A percentile compares a stretch with the other conserved stretches of the same genome.
phyloP scores from a whole-genome alignment of 2,329 filamentous ascomycete genomes.

The Colletotrichum paranaense region DNA sequence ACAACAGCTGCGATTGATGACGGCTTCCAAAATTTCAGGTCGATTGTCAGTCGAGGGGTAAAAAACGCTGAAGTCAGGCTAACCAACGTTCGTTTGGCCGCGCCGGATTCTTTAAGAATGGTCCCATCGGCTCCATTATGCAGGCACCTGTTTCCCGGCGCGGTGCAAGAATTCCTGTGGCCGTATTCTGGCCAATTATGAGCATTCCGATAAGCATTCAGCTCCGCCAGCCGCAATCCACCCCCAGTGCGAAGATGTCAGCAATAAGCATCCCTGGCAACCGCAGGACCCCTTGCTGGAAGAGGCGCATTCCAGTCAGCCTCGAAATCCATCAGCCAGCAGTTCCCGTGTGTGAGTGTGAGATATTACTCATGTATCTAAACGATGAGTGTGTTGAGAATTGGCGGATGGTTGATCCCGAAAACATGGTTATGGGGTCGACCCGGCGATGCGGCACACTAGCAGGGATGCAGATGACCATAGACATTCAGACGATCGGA shows the following conservation, averaged over 20 bases:
- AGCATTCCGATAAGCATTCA: neutral
- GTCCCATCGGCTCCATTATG: neutral
- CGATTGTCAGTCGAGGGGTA: neutral
- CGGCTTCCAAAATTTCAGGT: neutral
- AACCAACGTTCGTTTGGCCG: no score
- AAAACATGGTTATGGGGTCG: neutral
- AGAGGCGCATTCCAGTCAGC: neutral
- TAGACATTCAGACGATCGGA: no score
- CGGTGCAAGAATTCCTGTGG: neutral
- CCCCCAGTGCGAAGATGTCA: neutral
- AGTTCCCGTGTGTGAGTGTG: no score
- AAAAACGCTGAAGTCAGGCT: neutral
- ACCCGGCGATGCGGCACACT: neutral
- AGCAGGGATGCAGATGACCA: no score
- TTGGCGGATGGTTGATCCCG: neutral
- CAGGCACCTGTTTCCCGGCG: neutral
- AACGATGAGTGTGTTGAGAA: neutral
- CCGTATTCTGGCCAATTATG: slow-evolving; percentile 28
- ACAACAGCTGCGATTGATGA: neutral
- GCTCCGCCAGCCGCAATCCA: slow-evolving; percentile 19
- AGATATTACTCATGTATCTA: no score
- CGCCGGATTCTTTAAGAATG: neutral
- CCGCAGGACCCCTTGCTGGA: neutral
- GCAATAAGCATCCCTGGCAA: neutral
- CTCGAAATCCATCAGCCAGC: neutral